These are phyloP conservation scores for Abrus pulchellus DNA, from an alignment of 306 rosid genomes.

Conservation along the genomic window DNA sequence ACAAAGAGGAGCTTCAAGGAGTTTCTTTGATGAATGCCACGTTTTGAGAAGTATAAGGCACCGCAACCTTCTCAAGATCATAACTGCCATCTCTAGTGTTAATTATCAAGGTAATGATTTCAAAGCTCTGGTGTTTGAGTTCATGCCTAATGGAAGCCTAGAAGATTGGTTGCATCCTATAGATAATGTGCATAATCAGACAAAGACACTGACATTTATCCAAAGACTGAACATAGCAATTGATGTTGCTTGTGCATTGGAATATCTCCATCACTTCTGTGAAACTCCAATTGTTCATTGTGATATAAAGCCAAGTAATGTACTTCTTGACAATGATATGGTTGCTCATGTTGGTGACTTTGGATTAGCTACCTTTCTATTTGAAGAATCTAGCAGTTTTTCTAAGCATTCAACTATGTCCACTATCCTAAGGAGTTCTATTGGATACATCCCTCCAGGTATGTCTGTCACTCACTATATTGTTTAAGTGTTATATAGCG, in stretches of 20 bases:
- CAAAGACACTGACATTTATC: slow-evolving; percentile 38
- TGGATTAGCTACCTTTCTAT: slow-evolving; percentile 54
- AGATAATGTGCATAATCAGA: neutral
- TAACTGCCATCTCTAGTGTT: slow-evolving; percentile 47
- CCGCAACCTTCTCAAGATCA: slow-evolving; percentile 52
- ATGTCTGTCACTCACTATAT: neutral
- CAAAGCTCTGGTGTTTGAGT: slow-evolving; percentile 49
- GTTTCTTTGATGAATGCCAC: slow-evolving; percentile 47
- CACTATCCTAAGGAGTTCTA: slow-evolving; percentile 48
- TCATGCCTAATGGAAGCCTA: slow-evolving; percentile 47
- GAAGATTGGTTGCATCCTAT: slow-evolving; percentile 53
- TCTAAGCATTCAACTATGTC: slow-evolving; percentile 6
- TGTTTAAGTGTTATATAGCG: too few relatives aligned
- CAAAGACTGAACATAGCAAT: slow-evolving; percentile 43
- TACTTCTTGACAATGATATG: slow-evolving; percentile 50
- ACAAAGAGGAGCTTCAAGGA: slow-evolving; percentile 44
- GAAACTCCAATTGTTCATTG: slow-evolving; percentile 49
- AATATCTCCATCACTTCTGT: slow-evolving; percentile 47
- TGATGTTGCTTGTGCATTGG: slow-evolving; percentile 50
- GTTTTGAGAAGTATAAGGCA: slow-evolving; percentile 50
- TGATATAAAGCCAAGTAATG: slow-evolving; percentile 55
- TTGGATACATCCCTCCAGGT: slow-evolving; percentile 53
- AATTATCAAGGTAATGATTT: slow-evolving; percentile 58
- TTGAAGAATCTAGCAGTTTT: slow-evolving; percentile 34
- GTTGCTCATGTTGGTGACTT: slow-evolving; percentile 54